A percentile compares a stretch with the other conserved stretches of the same genome.
Evolutionary conservation across 768 basidiomycete species (phyloP).

Genomic region (Tricholoma sp.): DNA sequence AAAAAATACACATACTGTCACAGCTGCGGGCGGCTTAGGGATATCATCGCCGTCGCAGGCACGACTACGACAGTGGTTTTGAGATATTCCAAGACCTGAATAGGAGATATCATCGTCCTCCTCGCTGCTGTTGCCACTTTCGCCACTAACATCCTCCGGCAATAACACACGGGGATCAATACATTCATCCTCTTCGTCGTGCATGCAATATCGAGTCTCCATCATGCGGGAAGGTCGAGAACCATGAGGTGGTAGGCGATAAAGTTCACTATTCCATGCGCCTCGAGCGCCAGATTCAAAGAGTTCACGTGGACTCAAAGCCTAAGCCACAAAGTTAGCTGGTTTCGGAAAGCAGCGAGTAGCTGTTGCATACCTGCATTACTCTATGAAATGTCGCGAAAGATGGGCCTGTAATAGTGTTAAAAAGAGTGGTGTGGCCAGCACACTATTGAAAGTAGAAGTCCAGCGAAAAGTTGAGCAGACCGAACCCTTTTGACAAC

Average conservation of each 20-base stretch:
- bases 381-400: background rate
- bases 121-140: background rate
- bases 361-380: background rate
- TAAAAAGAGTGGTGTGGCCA: background rate
- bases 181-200: background rate
- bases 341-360: background rate
- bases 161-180: background rate
- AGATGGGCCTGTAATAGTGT: background rate
- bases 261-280: background rate
- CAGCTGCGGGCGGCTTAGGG: background rate
- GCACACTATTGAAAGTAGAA: background rate
- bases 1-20: background rate
- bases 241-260: background rate
- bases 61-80: background rate
- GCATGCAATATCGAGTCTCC: background rate
- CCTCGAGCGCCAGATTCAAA: background rate
- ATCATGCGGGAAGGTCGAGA: background rate
- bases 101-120: background rate
- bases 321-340: background rate
- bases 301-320: background rate
- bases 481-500: background rate
- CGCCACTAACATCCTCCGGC: background rate
- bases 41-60: background rate
- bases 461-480: background rate
- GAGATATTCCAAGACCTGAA: background rate